Base-by-base conservation (phyloP, 2,329 filamentous ascomycete species). In the Calonectria pauciramosa region DNA sequence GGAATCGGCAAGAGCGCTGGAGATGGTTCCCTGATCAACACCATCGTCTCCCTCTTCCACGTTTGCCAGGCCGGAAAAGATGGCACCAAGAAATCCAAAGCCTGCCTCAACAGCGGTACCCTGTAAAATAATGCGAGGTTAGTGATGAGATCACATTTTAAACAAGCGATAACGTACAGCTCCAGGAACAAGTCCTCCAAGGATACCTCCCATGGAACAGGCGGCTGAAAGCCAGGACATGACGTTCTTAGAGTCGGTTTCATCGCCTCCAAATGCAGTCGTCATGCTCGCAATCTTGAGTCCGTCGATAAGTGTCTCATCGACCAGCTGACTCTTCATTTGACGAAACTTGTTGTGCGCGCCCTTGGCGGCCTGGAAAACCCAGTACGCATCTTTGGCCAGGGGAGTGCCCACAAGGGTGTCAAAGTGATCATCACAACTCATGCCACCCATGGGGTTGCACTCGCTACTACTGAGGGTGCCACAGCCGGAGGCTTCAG, bases 291-390 rank as follows among this genome's bases (percentile, higher is more conserved):
- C 34, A 30, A 63, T 63, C 36, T 63, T 41, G n/a, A 63, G 38
- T 20, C 56, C 56, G 16, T 63, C 34, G 4, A 63, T 26, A 6
- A 63, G 56, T 2, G 56, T 63, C 36, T 63, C 56, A 14, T 63
- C 56, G 8, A 63, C 56, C 26, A 63, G 56, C 23, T 63, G 56
- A 23, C 56, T 63, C 16, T 63, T 63, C 56, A 63, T 63, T 6
- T 41, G 56, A 23, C 36, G 34, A 20, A 63, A 63, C 23, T 63
- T 63, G 56, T 63, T 63, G 18, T 63, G 56, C 14, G 56, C 56
- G 8, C 56, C 56, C 56, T 63, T 63, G 23, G 56, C 56, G 18
- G 56, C 56, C 23, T 63, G 56, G 32, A 63, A 63, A 23, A 63
- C 41, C 56, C 36, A 63, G 23, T 63, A 63, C 6, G 56, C 56